Conservation (phyloP, 1,139 yeast species). For the Candida sp. region DNA sequence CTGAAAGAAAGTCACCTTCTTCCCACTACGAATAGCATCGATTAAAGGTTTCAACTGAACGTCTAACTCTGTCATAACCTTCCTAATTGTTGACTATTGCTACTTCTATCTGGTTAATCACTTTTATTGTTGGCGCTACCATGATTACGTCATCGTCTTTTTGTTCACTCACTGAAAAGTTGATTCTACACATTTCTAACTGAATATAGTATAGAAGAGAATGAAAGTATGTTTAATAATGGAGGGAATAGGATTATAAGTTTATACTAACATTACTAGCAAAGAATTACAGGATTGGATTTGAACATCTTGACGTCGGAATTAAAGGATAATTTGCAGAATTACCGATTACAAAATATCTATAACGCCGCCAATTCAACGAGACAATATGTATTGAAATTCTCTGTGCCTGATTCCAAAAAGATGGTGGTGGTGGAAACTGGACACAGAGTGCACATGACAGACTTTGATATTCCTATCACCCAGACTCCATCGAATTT, state of each 20-base stretch:
- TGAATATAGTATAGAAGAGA: too few species aligned
- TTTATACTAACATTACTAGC: slow-evolving; percentile 37
- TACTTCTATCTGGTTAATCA: not conserved
- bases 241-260: not conserved
- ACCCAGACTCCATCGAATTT: slow-evolving; percentile 83
- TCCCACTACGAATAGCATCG: slow-evolving; percentile 19
- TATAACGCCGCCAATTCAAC: slow-evolving; percentile 75
- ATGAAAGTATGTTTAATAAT: slow-evolving; percentile 1
- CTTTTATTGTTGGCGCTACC: too few species aligned
- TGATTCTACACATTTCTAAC: not conserved
- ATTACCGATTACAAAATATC: slow-evolving; percentile 78
- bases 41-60: slow-evolving; percentile 15
- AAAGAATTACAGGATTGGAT: slow-evolving; percentile 84
- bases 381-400: slow-evolving; percentile 76
- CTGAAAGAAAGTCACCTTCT: slow-evolving; percentile 48
- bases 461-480: slow-evolving; percentile 78
- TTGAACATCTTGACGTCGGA: slow-evolving; percentile 70
- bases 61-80: slow-evolving; percentile 11
- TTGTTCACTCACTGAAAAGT: not conserved
- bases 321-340: slow-evolving; percentile 50
- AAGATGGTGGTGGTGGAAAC: slow-evolving; percentile 75
- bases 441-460: slow-evolving; percentile 77
- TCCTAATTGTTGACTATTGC: not conserved
- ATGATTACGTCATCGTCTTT: too few species aligned
- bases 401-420: slow-evolving; percentile 82